Evolutionary conservation across 306 rosid species (phyloP).

Genomic region (Pterocarpus santalinus): DNA sequence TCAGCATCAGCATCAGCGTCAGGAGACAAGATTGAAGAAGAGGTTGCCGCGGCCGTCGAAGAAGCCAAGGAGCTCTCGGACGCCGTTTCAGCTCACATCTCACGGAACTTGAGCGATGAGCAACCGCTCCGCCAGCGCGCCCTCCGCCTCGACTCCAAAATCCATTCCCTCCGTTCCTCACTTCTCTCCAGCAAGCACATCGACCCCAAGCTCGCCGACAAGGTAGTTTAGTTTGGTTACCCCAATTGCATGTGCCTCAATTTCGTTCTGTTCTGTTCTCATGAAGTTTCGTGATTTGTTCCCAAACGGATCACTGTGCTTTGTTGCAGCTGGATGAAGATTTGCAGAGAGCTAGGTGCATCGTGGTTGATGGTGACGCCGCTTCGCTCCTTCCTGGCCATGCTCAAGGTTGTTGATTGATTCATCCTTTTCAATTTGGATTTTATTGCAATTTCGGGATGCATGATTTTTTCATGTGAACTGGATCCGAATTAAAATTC

Average conservation of each 20-base stretch:
- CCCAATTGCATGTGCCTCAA: background rate
- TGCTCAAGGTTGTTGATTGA: slow-evolving; percentile 64
- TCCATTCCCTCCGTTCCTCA: slow-evolving; percentile 72
- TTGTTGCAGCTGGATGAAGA: slow-evolving; percentile 78
- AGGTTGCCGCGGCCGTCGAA: slow-evolving; percentile 67
- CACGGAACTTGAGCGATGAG: slow-evolving; percentile 59
- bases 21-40: slow-evolving; percentile 59
- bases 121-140: slow-evolving; percentile 83
- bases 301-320: no score
- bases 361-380: slow-evolving; percentile 86
- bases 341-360: slow-evolving; percentile 77
- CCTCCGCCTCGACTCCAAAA: slow-evolving; percentile 64
- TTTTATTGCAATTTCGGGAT: no score
- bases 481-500: background rate
- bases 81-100: slow-evolving; percentile 62
- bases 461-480: background rate
- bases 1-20: no score
- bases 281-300: no score
- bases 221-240: slow-evolving; percentile 41
- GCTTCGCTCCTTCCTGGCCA: slow-evolving; percentile 83
- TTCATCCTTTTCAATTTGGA: no score
- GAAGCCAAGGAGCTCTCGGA: slow-evolving; percentile 83
- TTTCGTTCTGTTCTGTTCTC: background rate
- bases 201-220: slow-evolving; percentile 66
- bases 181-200: slow-evolving; percentile 62